These are phyloP conservation scores for Cercospora janseana DNA, from an alignment of 2,329 filamentous ascomycete genomes.

Conservation along the genomic window DNA sequence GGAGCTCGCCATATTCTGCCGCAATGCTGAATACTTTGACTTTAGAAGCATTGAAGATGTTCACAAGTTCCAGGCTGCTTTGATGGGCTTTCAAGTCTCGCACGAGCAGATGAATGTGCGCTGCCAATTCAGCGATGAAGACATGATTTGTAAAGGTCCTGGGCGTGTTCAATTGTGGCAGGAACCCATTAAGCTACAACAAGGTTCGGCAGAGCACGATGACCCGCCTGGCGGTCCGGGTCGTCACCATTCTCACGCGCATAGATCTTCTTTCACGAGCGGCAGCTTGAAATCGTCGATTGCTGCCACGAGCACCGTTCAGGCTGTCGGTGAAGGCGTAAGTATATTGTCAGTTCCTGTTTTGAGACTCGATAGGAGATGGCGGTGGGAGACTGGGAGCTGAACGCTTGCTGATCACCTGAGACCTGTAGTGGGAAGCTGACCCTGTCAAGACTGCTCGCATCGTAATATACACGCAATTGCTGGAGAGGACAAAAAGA, in stretches of 20 bases:
- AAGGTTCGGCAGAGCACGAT: neutral
- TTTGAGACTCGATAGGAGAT: no score
- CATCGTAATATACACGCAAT: slow-evolving; percentile 20
- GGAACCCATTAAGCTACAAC: slow-evolving; percentile 18
- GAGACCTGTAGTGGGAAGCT: no score
- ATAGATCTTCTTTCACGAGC: slow-evolving; percentile 10
- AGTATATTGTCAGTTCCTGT: no score
- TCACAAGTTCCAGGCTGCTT: slow-evolving; percentile 23
- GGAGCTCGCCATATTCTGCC: slow-evolving; percentile 27
- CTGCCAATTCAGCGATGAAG: slow-evolving; percentile 23
- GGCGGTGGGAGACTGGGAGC: no score
- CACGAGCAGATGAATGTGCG: slow-evolving; percentile 21
- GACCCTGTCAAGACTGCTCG: slow-evolving; percentile 15
- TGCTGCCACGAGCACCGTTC: slow-evolving; percentile 18
- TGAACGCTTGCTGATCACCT: no score
- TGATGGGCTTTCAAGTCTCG: slow-evolving; percentile 30
- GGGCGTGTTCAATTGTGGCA: slow-evolving; percentile 24
- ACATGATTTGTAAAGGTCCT: slow-evolving; percentile 16
- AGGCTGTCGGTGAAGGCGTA: slow-evolving; percentile 16
- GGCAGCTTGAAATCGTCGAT: slow-evolving; percentile 17
- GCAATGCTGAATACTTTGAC: slow-evolving; percentile 25
- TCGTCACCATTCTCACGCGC: slow-evolving; percentile 4
- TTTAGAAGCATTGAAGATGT: slow-evolving; percentile 23
- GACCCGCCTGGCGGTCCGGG: neutral
- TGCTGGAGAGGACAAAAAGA: slow-evolving; percentile 7